Evolutionary conservation across 768 basidiomycete species (phyloP), one percentile per base, ranked within the genome.

Genomic region (Candolleomyces aberdarensis): DNA sequence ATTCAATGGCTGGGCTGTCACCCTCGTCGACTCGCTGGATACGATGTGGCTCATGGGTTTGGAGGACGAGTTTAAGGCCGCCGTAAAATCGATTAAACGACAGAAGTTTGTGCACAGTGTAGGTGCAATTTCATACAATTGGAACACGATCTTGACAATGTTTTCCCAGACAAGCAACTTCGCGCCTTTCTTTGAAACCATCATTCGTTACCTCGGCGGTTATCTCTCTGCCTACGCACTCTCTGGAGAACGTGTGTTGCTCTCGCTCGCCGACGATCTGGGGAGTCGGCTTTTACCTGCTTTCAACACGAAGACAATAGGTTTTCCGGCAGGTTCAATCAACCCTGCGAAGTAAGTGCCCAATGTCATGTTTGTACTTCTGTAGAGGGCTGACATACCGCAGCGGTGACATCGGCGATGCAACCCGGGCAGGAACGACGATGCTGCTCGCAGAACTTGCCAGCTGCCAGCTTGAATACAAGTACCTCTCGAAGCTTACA

Each of bases 31-130:
- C 65, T 83, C 89, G 0, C 76, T 95, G 43, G 91, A 92, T 66
- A 90, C 91, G 1, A 85, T 96, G 78, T 84, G 87, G 76, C 80
- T 95, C 47, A 87, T 94, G 85, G 91, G 82, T 6, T 75, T 94
- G n/a, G 73, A 83, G 26, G 79, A 85, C 0, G 85, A 93, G 64
- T 93, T 91, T 66, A 69, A 80, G 41, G 75, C 83, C 1, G 85
- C 86, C 1, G 69, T 91, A 2, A 75, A 79, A 9, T 74, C 77
- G 41, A 74, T 87, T 20, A 75, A 76, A 13, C 73, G 76, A n/a
- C 71, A 75, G 51, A 76, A 76, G 17, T 86, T 86, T 58, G 72
- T 43, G n/a, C 67, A 62, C 68, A 78, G 64, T 58, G 77, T 73
- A 17, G 19, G 61, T 46, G n/a, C n/a, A 19, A 17, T 20, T 14